A percentile compares a stretch with the other conserved stretches of the same genome.
Conservation (phyloP, 139 green algal genomes). For the Astrephomene gubernaculifera region DNA sequence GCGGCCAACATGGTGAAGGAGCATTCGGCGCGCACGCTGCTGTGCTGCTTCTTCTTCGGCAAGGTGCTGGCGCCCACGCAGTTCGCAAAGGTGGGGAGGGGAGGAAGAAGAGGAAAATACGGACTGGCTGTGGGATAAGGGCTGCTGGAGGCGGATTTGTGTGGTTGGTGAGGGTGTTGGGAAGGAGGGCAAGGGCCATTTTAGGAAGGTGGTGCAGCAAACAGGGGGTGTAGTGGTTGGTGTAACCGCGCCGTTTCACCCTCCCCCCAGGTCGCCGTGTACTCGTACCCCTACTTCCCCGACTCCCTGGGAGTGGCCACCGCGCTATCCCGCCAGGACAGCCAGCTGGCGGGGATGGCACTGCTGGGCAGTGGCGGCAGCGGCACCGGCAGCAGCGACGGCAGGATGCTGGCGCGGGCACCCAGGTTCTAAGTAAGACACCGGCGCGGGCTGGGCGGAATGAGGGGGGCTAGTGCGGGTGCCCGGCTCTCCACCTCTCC, state of each 20-base stretch:
- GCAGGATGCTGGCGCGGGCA: no score
- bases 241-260: not conserved
- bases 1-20: constrained; percentile 37
- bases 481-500: no score
- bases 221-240: not conserved
- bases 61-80: constrained; percentile 40
- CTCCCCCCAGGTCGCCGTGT: constrained; percentile 19
- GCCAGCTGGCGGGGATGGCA: not conserved
- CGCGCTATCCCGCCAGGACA: not conserved
- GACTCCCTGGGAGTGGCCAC: constrained; percentile 27
- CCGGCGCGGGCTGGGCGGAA: no score
- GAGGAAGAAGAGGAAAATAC: not conserved
- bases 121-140: not conserved
- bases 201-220: not conserved
- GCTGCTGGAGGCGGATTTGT: no score
- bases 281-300: constrained; percentile 35
- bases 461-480: no score
- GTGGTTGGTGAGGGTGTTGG: no score
- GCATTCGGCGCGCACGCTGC: constrained; percentile 27
- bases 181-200: no score
- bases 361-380: not conserved
- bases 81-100: constrained; percentile 42
- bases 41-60: constrained; percentile 42
- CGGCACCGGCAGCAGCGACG: not conserved
- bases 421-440: no score